These are phyloP conservation scores for Leccinum aurantiacum DNA, from an alignment of 768 basidiomycete genomes.

Conservation along the genomic window DNA sequence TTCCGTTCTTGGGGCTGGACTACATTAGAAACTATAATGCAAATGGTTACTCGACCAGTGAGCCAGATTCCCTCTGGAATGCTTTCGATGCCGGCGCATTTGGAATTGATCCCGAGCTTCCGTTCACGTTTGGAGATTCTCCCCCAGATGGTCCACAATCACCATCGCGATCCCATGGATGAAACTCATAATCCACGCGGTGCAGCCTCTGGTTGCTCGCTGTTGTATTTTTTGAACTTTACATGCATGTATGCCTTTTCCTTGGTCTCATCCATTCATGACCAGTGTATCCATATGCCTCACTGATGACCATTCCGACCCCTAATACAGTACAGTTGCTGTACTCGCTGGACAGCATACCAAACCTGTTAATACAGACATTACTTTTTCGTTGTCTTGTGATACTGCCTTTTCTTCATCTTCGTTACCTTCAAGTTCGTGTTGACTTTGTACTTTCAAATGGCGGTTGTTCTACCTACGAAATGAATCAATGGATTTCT, in stretches of 20 bases:
- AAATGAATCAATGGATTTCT: slow-evolving; percentile 11
- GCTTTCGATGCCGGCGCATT: slow-evolving; percentile 75
- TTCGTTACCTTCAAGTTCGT: not conserved
- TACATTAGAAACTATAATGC: slow-evolving; percentile 77
- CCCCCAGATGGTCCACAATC: slow-evolving; percentile 31
- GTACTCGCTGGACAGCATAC: slow-evolving; percentile 27
- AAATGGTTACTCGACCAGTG: slow-evolving; percentile 37
- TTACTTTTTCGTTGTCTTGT: slow-evolving; percentile 8
- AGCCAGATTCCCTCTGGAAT: slow-evolving; percentile 48
- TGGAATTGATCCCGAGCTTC: slow-evolving; percentile 73
- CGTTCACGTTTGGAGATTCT: slow-evolving; percentile 56
- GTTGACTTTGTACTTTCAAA: slow-evolving; percentile 11
- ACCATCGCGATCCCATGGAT: slow-evolving; percentile 24
- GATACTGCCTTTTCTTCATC: slow-evolving; percentile 1
- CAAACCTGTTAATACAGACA: slow-evolving; percentile 27
- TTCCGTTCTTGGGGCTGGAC: slow-evolving; percentile 85
- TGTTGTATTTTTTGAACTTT: slow-evolving; percentile 14
- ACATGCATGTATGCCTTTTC: slow-evolving; percentile 15
- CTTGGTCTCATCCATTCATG: slow-evolving; percentile 6
- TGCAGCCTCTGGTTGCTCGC: not conserved
- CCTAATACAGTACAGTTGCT: slow-evolving; percentile 28
- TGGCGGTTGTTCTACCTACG: not conserved
- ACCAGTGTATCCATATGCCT: slow-evolving; percentile 34
- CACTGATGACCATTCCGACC: slow-evolving; percentile 18
- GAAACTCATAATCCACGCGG: slow-evolving; percentile 1